Conservation (phyloP, 805 yeast genomes). For the Candida parachauliodes region DNA sequence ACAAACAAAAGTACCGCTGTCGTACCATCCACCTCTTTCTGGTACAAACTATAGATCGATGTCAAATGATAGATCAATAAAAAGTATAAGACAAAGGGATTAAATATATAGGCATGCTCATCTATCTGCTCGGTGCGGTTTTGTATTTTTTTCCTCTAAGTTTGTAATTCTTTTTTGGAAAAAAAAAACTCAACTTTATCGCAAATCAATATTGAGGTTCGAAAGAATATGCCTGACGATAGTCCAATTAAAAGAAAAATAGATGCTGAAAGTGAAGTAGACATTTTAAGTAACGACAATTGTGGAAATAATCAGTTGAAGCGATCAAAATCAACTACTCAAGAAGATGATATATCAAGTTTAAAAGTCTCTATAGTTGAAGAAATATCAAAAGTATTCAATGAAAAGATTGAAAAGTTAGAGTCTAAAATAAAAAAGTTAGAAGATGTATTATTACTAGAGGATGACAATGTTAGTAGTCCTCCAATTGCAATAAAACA, state of each 20-base stretch:
- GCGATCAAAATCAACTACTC: constrained; percentile 12
- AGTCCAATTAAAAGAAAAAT: constrained; percentile 17
- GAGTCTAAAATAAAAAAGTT: constrained; percentile 9
- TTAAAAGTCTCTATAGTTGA: constrained; percentile 31
- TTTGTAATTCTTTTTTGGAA: neutral
- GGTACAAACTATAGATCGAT: constrained; percentile 6
- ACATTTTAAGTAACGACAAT: neutral
- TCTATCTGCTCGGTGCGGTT: too few species aligned
- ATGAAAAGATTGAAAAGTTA: constrained; percentile 10
- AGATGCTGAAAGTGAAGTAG: constrained; percentile 12
- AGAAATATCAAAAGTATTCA: constrained; percentile 23
- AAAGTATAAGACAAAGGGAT: constrained; percentile 9
- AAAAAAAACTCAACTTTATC: too few species aligned
- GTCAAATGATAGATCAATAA: constrained; percentile 8
- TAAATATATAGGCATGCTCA: too few species aligned
- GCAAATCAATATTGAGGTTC: too few species aligned
- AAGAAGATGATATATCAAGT: constrained; percentile 10
- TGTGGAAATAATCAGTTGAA: constrained; percentile 2
- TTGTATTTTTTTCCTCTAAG: too few species aligned
- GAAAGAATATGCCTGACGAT: constrained; percentile 14
- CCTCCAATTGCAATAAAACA: constrained; percentile 10
- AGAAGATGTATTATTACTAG: constrained; percentile 5
- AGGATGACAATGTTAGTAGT: neutral
- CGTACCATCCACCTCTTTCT: neutral
- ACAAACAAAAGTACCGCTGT: neutral